Conservation (phyloP, 139 green algal genomes). For the Ettlia oleoabundans region DNA sequence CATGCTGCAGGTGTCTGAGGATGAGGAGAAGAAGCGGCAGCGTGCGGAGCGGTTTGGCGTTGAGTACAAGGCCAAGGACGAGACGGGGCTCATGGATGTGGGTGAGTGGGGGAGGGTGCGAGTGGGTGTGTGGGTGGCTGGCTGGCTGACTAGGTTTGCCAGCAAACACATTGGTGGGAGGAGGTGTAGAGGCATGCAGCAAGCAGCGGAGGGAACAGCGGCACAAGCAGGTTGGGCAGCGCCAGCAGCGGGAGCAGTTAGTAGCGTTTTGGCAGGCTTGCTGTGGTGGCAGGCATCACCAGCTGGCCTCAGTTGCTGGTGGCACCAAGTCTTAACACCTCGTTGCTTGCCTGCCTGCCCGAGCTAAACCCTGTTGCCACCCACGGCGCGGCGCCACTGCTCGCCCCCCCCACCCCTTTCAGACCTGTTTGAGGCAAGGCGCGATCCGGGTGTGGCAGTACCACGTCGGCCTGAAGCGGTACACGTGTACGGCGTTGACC, state of each 20-base stretch:
- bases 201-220: too few relatives aligned
- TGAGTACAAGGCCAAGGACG: conserved; percentile 58
- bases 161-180: neutral
- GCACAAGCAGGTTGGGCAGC: too few relatives aligned
- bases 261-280: too few relatives aligned
- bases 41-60: conserved; percentile 75
- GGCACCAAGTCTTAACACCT: too few relatives aligned
- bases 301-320: too few relatives aligned
- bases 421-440: conserved; percentile 31
- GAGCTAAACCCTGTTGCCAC: neutral
- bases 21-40: conserved; percentile 56
- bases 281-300: too few relatives aligned
- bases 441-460: neutral
- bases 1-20: conserved; percentile 44
- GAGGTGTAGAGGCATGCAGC: too few relatives aligned
- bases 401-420: neutral
- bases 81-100: conserved; percentile 69
- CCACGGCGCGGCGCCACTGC: too few relatives aligned
- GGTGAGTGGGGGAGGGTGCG: conserved; percentile 39
- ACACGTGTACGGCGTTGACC: conserved; percentile 89
- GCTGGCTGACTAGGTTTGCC: neutral
- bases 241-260: too few relatives aligned
- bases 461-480: conserved; percentile 60
- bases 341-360: conserved; percentile 41
- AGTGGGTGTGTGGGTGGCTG: neutral